Evolutionary conservation across 2,329 filamentous ascomycete species (phyloP).

Genomic region (Penicillium sp.): DNA sequence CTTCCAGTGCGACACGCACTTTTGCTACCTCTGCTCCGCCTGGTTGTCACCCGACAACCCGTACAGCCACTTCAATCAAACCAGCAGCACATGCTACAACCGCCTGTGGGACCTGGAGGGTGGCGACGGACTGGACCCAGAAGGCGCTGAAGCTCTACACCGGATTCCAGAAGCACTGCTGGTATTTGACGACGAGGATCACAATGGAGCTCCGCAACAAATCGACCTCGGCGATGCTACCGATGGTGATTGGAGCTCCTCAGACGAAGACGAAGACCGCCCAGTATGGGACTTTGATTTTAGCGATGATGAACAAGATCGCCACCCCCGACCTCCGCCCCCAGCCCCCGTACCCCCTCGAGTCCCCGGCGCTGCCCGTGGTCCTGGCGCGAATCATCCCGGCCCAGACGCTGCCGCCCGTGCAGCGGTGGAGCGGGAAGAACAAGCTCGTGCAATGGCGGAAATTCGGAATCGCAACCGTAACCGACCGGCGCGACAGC

Average conservation of each 20-base stretch:
- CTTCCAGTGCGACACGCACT: conserved; percentile 84
- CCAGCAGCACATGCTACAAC: conserved; percentile 72
- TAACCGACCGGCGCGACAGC: conserved; percentile 8
- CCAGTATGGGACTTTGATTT: conserved; percentile 17
- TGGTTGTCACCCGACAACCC: conserved; percentile 82
- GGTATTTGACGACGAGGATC: conserved; percentile 34
- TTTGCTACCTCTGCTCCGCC: conserved; percentile 91
- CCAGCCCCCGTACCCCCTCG: conserved; percentile 44
- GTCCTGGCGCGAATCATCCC: conserved; percentile 29
- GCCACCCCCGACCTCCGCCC: conserved; percentile 33
- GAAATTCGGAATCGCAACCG: conserved; percentile 36
- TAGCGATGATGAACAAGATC: conserved; percentile 29
- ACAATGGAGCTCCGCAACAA: conserved; percentile 10
- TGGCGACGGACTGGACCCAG: conserved; percentile 63
- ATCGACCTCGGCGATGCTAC: conserved; percentile 25
- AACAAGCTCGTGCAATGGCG: conserved; percentile 42
- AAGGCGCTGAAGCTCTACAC: conserved; percentile 43
- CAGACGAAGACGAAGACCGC: conserved; percentile 25
- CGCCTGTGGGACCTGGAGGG: conserved; percentile 87
- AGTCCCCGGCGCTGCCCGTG: conserved; percentile 31
- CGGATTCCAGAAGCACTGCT: conserved; percentile 44
- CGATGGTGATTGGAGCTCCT: conserved; percentile 29
- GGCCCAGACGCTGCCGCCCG: conserved; percentile 37
- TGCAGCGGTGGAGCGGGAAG: conserved; percentile 41
- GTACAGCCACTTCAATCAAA: conserved; percentile 83